phyloP scores from a whole-genome alignment of 257 asterid genomes.

The Dorcoceras hygrometricum region DNA sequence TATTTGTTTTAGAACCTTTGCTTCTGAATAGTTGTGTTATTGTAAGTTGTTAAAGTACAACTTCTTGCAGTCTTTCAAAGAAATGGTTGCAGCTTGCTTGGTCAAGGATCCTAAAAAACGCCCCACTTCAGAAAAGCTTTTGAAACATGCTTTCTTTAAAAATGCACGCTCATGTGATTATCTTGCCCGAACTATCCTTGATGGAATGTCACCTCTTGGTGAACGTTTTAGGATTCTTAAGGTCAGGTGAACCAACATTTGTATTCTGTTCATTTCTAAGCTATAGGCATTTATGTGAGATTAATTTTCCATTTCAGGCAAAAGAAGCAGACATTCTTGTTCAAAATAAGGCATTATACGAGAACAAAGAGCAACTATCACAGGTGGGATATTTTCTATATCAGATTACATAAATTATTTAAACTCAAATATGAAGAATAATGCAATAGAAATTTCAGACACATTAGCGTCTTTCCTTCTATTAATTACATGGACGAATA shows the following conservation, averaged over 20 bases:
- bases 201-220: conserved; percentile 81
- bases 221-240: conserved; percentile 96
- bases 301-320: conserved; percentile 52
- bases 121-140: conserved; percentile 89
- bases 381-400: conserved; percentile 52
- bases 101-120: conserved; percentile 99
- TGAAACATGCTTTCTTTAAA: conserved; percentile 91
- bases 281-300: conserved; percentile 14
- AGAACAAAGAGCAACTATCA: conserved; percentile 90
- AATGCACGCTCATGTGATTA: conserved; percentile 65
- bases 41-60: conserved; percentile 27
- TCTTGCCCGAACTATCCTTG: conserved; percentile 66
- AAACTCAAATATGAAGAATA: not conserved
- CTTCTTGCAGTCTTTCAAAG: conserved; percentile 81
- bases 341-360: conserved; percentile 69
- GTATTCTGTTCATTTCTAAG: conserved; percentile 18
- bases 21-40: conserved; percentile 21
- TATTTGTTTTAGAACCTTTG: conserved; percentile 28
- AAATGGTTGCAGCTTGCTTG: conserved; percentile 94
- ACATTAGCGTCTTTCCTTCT: not conserved
- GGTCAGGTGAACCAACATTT: conserved; percentile 49
- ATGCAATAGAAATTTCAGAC: not conserved
- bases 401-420: not conserved
- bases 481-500: not conserved
- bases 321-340: conserved; percentile 89